These are phyloP conservation scores for Lepidium africanum DNA, from an alignment of 345 rosid genomes.

Conservation along the genomic window DNA sequence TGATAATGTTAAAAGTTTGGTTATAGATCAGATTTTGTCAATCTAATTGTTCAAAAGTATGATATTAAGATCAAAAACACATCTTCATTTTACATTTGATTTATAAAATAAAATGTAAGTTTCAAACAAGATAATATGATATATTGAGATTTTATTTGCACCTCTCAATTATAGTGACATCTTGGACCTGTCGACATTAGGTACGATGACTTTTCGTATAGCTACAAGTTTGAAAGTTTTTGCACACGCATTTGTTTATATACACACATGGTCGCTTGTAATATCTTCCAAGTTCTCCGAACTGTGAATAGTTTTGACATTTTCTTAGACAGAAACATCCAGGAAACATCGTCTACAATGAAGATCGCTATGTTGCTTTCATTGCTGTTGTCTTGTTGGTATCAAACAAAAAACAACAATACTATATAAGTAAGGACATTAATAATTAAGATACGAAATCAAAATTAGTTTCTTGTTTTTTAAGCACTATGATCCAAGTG, in stretches of 20 bases:
- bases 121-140: neutral
- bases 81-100: neutral
- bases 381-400: neutral
- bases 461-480: too few relatives aligned
- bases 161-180: neutral
- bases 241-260: neutral
- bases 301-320: slow-evolving; percentile 1
- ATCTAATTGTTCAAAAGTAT: too few relatives aligned
- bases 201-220: slow-evolving; percentile 9
- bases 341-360: neutral
- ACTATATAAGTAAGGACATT: neutral
- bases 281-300: neutral
- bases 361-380: neutral
- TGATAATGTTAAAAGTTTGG: too few relatives aligned
- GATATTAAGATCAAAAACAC: too few relatives aligned
- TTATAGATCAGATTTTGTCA: too few relatives aligned
- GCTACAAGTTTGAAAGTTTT: slow-evolving; percentile 16
- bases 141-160: neutral
- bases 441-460: neutral
- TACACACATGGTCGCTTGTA: neutral
- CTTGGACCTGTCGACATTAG: neutral
- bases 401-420: neutral
- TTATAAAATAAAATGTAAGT: neutral
- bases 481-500: too few relatives aligned
- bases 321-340: neutral